Base-by-base conservation (phyloP, 208 protist species). In the Leishmania martiniquensis region DNA sequence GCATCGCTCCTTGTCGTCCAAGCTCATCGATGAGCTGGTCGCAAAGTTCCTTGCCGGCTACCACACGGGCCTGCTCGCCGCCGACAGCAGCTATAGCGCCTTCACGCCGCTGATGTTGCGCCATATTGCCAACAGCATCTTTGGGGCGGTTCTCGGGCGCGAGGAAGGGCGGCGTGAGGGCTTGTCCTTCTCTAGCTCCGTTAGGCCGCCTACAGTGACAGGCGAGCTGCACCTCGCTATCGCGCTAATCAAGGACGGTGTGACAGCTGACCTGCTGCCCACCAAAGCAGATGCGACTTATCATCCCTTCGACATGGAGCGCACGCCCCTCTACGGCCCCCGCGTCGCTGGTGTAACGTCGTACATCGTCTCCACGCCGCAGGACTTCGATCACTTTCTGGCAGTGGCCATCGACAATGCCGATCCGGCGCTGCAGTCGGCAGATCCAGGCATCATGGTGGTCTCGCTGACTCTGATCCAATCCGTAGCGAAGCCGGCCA, bases 371-470 rank as follows among this genome's bases (percentile, higher is more conserved):
- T 72, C 75, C 4, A 85, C 81, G 4, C 76, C 85, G 37, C 84
- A 91, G 62, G 85, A 90, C 39, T 96, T 96, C 68, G 90, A 94
- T 55, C 85, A 83, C 49, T 88, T 93, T 37, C 83, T 96, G 34
- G 81, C 83, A 42, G 75, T 87, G 7, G 92, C 89, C 15, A 91
- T 96, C 51, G 89, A 93, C 76, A 89, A 91, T 55, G 92, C 89
- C 34, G 88, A 87, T 47, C 90, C 89, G 34, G 86, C 89, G 42
- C 72, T 94, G 80, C 87, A 90, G 72, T 88, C 89, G 25, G 86
- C 79, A 12, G 90, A 96, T 59, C 92, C 92, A 45, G 92, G 92
- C 39, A 85, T 96, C 51, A 93, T 96, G 88, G 90, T 94, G 34
- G 85, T 94, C n/a, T 87, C 82, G 4, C 78, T 93, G 49, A 73